Evolutionary conservation across 495 filamentous ascomycete genomes (phyloP).

Genomic region (Astrothelium macrocarpum): DNA sequence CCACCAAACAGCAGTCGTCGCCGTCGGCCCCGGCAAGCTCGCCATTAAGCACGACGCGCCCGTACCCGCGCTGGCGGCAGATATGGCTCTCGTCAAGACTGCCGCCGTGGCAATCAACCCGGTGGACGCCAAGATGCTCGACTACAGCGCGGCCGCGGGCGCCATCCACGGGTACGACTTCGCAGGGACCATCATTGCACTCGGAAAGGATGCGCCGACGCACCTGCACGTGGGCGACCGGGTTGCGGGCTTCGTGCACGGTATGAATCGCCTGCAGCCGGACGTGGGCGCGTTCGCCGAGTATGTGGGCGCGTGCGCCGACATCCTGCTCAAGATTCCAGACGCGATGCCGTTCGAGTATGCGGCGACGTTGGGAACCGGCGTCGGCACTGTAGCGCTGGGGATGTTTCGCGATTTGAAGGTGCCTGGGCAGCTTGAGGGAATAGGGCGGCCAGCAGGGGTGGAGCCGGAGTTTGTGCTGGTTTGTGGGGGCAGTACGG

Average conservation of each 20-base stretch:
- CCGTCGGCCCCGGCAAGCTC: neutral
- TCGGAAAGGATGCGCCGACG: constrained; percentile 43
- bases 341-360: constrained; percentile 44
- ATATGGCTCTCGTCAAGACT: neutral
- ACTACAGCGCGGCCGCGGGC: constrained; percentile 22
- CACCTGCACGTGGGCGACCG: constrained; percentile 41
- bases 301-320: constrained; percentile 41
- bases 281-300: constrained; percentile 48
- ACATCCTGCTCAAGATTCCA: constrained; percentile 44
- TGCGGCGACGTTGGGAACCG: constrained; percentile 47
- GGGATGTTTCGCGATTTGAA: constrained; percentile 38
- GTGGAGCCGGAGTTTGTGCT: constrained; percentile 32
- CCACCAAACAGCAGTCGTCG: neutral
- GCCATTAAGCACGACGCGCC: neutral
- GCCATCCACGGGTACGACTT: constrained; percentile 47
- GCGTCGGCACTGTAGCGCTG: constrained; percentile 41
- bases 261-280: constrained; percentile 39
- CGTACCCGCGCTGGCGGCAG: neutral
- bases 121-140: constrained; percentile 40
- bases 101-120: constrained; percentile 39
- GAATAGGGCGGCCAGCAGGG: constrained; percentile 4
- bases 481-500: constrained; percentile 43
- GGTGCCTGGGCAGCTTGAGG: constrained; percentile 29
- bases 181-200: constrained; percentile 44
- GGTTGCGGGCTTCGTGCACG: constrained; percentile 43